phyloP scores from a whole-genome alignment of 1,284 basidiomycete species.

The Trichosporon ovoides region DNA sequence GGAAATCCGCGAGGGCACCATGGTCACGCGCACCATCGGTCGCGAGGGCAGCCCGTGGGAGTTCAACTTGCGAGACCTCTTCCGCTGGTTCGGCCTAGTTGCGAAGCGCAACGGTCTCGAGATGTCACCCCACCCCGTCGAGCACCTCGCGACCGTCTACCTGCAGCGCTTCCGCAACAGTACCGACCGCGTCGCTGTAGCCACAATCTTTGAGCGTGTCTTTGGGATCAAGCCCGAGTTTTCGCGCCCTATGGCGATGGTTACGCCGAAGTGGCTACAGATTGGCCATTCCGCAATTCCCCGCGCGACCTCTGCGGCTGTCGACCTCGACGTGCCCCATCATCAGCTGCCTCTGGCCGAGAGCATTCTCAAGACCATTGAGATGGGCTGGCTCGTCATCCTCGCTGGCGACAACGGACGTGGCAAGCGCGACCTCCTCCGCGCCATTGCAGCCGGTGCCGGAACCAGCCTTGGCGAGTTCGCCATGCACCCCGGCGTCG shows the following conservation, averaged over 20 bases:
- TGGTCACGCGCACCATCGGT: constrained; percentile 65
- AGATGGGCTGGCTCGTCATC: constrained; percentile 81
- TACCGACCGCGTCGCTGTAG: constrained; percentile 62
- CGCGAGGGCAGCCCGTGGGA: constrained; percentile 93
- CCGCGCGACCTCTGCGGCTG: constrained; percentile 50
- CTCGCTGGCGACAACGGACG: constrained; percentile 67
- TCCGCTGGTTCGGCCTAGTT: constrained; percentile 68
- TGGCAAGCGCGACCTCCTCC: constrained; percentile 77
- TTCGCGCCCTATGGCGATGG: constrained; percentile 53
- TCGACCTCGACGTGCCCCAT: constrained; percentile 58
- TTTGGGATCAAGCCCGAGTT: constrained; percentile 53
- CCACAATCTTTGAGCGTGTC: constrained; percentile 59
- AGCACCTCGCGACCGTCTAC: constrained; percentile 69
- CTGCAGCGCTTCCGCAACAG: constrained; percentile 75
- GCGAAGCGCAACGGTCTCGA: constrained; percentile 56
- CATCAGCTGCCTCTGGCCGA: constrained; percentile 66
- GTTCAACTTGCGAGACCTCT: constrained; percentile 93
- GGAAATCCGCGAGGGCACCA: constrained; percentile 65
- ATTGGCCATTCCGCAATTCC: constrained; percentile 62
- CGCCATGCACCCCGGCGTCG: constrained; percentile 77
- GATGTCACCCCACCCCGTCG: constrained; percentile 56
- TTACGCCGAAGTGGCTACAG: constrained; percentile 58
- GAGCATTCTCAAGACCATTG: constrained; percentile 67
- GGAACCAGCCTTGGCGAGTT: constrained; percentile 70
- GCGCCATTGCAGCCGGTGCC: constrained; percentile 64